These are phyloP conservation scores for Rhodotorula sp. DNA, from an alignment of 1,284 basidiomycete species.

Conservation along the genomic window DNA sequence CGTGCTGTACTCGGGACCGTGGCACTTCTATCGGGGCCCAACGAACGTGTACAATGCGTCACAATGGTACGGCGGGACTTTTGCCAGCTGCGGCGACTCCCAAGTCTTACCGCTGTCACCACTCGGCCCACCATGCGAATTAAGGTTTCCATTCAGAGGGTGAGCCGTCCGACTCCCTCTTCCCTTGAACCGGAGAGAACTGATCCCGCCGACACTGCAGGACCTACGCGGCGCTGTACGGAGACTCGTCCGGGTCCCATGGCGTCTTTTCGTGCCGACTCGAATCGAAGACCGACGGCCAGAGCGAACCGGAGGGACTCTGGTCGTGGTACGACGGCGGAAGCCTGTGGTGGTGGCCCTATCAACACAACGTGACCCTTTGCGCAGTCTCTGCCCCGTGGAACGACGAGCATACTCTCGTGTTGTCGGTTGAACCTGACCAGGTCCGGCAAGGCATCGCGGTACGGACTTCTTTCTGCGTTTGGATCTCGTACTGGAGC, in stretches of 20 bases:
- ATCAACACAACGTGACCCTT: constrained; percentile 1
- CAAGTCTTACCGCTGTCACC: not conserved
- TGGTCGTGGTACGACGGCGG: constrained; percentile 16
- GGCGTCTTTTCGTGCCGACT: constrained; percentile 3
- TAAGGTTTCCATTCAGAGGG: constrained; percentile 7
- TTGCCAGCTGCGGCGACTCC: not conserved
- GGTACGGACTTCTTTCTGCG: not conserved
- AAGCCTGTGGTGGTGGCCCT: not conserved
- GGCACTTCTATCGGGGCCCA: not conserved
- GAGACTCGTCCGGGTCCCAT: constrained; percentile 9
- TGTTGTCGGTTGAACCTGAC: constrained; percentile 5
- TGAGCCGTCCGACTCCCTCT: not conserved
- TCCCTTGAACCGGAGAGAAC: too few relatives aligned
- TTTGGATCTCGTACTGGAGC: too few relatives aligned
- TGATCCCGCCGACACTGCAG: not conserved
- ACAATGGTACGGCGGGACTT: not conserved
- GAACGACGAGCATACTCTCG: not conserved
- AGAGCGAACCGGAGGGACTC: not conserved
- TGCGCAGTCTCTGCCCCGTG: not conserved
- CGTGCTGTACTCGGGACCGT: constrained; percentile 4
- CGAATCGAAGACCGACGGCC: not conserved
- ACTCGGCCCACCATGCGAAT: not conserved
- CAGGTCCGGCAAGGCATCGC: constrained; percentile 9
- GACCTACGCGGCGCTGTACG: constrained; percentile 5
- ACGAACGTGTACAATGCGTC: not conserved